Conservation (phyloP, 2,329 filamentous ascomycete species). For the Penicillium nordicum region DNA sequence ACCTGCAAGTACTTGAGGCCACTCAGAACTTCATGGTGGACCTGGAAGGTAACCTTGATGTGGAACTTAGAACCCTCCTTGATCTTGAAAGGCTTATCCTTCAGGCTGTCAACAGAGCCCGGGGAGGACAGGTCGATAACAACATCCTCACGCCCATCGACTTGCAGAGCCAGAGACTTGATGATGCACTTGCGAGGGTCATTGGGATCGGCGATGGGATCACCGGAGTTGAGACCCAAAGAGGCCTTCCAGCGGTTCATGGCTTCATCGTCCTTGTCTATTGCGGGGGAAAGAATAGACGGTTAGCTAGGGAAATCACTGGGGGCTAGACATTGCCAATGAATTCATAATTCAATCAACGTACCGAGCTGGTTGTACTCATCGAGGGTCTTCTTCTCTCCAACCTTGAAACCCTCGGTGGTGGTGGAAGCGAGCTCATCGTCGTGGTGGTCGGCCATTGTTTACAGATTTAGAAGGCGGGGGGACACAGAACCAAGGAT, state of each 20-base stretch:
- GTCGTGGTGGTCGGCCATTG: conserved; percentile 66
- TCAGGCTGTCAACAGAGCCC: conserved; percentile 72
- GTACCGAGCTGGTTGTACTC: conserved; percentile 91
- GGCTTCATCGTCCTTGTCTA: conserved; percentile 78
- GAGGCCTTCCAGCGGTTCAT: conserved; percentile 97
- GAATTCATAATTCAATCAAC: conserved; percentile 29
- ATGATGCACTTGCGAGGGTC: conserved; percentile 93
- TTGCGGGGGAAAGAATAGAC: conserved; percentile 20
- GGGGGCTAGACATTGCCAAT: background rate
- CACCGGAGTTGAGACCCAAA: conserved; percentile 74
- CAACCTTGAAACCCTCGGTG: conserved; percentile 96
- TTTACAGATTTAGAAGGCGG: conserved; percentile 28
- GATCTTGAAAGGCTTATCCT: conserved; percentile 92
- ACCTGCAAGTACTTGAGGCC: conserved; percentile 95
- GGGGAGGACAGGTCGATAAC: conserved; percentile 79
- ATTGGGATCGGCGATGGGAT: conserved; percentile 68
- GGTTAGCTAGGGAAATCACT: conserved; percentile 1
- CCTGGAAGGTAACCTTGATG: conserved; percentile 92
- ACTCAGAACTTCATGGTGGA: conserved; percentile 93
- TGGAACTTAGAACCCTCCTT: conserved; percentile 93
- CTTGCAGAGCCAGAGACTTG: conserved; percentile 81
- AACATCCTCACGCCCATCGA: conserved; percentile 76
- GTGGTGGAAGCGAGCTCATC: conserved; percentile 83
- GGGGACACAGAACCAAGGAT: conserved; percentile 17
- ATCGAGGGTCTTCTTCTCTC: conserved; percentile 95